Base-by-base conservation (phyloP, 768 basidiomycete species). In the Rhodotorula paludigena region DNA sequence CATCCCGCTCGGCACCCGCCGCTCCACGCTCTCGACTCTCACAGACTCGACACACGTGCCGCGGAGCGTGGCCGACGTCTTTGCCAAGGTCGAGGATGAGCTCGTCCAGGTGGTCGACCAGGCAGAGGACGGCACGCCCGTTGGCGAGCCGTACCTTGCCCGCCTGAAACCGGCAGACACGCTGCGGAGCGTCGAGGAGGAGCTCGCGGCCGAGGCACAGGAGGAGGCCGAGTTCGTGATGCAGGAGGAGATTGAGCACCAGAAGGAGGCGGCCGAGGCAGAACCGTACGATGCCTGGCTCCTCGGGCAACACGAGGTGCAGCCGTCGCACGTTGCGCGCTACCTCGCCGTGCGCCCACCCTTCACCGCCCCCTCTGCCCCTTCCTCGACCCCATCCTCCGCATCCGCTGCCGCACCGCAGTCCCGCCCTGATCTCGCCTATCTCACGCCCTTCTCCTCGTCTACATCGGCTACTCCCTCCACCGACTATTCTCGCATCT, bases 221-320 rank as follows among this genome's bases (percentile, higher is more conserved):
- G 53, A 60, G 60, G 71, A 68, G 47, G 57, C 52, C 20, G 55
- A 45, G 35, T 30, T 68, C 0, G 28, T n/a, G 64, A 47, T 59
- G 33, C 56, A 66, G 48, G 62, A 58, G n/a, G 60, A 72, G 65
- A 30, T 54, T 48, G 41, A 60, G 56, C 59, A 65, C 49, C 57
- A 68, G 25, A n/a, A 48, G 44, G 71, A 68, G 63, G 60, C 64
- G 14, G 56, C 55, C 18, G 30, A 38, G n/a, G 53, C 45, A 33
- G 63, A 64, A 39, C 71, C 71, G 44, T 72, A 72, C 60, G 71
- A 72, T 12, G 63, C 71, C 14, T 68, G 66, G 66, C 60, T 68
- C 52, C 60, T 72, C 48, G 71, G 66, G 8, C 66, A 72, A 54
- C 63, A 58, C 30, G 48, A 62, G 45, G 53, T 53, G 28, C 35